A percentile compares a stretch with the other conserved stretches of the same genome.
Conservation (phyloP, 2,329 filamentous ascomycete genomes). For the Tympanopsis confertula region DNA sequence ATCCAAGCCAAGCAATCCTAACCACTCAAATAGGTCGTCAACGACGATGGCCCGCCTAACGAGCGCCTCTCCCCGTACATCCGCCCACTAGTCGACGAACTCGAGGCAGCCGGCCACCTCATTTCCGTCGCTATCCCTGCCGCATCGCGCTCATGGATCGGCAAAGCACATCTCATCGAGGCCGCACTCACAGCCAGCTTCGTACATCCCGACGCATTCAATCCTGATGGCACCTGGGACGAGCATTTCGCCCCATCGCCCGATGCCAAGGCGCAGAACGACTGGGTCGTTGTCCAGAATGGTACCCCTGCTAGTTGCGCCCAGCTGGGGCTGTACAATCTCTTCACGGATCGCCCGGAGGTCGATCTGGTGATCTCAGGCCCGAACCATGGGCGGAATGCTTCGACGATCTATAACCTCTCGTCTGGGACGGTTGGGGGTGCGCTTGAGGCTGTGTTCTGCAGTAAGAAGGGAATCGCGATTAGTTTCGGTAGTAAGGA, state of each 20-base stretch:
- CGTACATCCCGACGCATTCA: background rate
- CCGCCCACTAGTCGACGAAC: constrained; percentile 38
- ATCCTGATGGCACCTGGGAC: constrained; percentile 1
- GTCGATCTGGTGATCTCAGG: constrained; percentile 46
- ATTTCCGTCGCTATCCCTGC: constrained; percentile 62
- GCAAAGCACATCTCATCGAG: constrained; percentile 64
- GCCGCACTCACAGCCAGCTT: constrained; percentile 34
- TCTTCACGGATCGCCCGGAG: constrained; percentile 39
- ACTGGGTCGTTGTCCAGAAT: constrained; percentile 44
- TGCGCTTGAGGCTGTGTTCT: constrained; percentile 44
- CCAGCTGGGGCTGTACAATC: constrained; percentile 47
- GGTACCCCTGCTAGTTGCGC: constrained; percentile 48
- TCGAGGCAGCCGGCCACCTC: constrained; percentile 47
- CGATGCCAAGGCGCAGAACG: constrained; percentile 24
- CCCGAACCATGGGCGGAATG: constrained; percentile 51
- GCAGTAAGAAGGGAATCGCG: constrained; percentile 47
- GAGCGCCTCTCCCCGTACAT: constrained; percentile 47
- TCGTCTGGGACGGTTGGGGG: constrained; percentile 46
- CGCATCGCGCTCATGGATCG: constrained; percentile 64
- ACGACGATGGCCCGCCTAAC: constrained; percentile 49
- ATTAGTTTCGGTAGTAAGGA: constrained; percentile 62
- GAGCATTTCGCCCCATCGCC: constrained; percentile 27
- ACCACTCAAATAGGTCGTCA: constrained; percentile 28
- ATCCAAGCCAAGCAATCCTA: too few species aligned
- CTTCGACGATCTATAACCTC: constrained; percentile 43